phyloP scores from a whole-genome alignment of 305 asterid genomes.

The Fraxinus sp. region DNA sequence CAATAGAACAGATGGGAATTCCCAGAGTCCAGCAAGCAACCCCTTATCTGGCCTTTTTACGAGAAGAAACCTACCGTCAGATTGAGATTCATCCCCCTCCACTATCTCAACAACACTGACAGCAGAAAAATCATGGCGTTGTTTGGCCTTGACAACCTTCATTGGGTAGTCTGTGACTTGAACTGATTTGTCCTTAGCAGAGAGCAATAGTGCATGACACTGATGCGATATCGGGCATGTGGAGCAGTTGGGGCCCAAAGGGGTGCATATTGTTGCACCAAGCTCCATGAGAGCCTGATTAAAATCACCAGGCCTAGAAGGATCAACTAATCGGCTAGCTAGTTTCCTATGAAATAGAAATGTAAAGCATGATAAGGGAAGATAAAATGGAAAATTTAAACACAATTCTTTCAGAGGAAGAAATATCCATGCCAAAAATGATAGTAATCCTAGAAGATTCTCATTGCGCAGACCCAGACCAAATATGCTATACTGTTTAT shows the following conservation, averaged over 20 bases:
- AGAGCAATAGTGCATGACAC: conserved; percentile 70
- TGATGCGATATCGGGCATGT: conserved; percentile 68
- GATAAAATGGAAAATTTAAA: neutral
- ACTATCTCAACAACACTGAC: conserved; percentile 89
- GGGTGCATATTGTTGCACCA: conserved; percentile 84
- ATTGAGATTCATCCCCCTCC: conserved; percentile 46
- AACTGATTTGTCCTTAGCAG: conserved; percentile 46
- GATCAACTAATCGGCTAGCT: conserved; percentile 81
- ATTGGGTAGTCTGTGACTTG: conserved; percentile 80
- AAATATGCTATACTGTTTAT: neutral
- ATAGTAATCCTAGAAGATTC: neutral
- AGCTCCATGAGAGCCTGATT: conserved; percentile 98
- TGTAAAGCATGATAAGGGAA: neutral
- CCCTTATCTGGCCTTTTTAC: conserved; percentile 90
- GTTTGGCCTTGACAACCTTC: conserved; percentile 79
- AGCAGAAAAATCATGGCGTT: conserved; percentile 77
- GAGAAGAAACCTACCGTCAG: conserved; percentile 60
- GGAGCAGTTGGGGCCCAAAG: conserved; percentile 60
- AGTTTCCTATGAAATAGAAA: conserved; percentile 57
- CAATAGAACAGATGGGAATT: conserved; percentile 84
- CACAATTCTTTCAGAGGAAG: neutral
- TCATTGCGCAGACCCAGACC: neutral
- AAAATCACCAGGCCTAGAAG: conserved; percentile 88
- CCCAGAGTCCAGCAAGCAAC: conserved; percentile 98
- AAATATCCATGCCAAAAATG: neutral